phyloP scores from a whole-genome alignment of 2,329 filamentous ascomycete species.

The Truncatella angustata region DNA sequence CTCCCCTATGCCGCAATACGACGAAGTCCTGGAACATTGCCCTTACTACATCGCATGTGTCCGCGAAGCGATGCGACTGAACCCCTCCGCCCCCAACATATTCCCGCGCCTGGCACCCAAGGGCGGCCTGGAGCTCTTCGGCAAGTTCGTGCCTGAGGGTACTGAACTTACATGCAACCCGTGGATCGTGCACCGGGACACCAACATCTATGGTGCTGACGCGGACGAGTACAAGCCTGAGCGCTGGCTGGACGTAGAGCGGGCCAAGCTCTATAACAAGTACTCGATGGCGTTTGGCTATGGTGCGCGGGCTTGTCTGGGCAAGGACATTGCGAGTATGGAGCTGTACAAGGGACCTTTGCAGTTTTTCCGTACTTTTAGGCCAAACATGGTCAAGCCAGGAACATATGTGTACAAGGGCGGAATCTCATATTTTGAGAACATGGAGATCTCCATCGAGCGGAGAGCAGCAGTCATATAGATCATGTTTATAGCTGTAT shows the following conservation, averaged over 20 bases:
- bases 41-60: slow-evolving; percentile 51
- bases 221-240: slow-evolving; percentile 46
- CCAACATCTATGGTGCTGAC: slow-evolving; percentile 38
- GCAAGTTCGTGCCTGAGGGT: slow-evolving; percentile 32
- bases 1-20: slow-evolving; percentile 35
- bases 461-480: slow-evolving; percentile 9
- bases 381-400: slow-evolving; percentile 27
- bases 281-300: slow-evolving; percentile 50
- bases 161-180: slow-evolving; percentile 45
- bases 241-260: slow-evolving; percentile 43
- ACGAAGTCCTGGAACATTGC: slow-evolving; percentile 37
- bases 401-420: slow-evolving; percentile 38
- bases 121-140: slow-evolving; percentile 28
- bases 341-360: slow-evolving; percentile 47
- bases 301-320: slow-evolving; percentile 45
- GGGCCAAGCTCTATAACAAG: slow-evolving; percentile 40
- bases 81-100: slow-evolving; percentile 48
- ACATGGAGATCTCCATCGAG: slow-evolving; percentile 36
- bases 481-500: background rate
- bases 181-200: slow-evolving; percentile 44
- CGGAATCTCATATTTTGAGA: slow-evolving; percentile 38
- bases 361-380: slow-evolving; percentile 40
- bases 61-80: slow-evolving; percentile 47
- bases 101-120: slow-evolving; percentile 42
- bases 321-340: slow-evolving; percentile 50